Percentiles rank a stretch among this genome's conserved stretches.
These are phyloP conservation scores for Cladosporium austrohemisphaericum DNA, from an alignment of 2,329 filamentous ascomycete genomes.

Conservation along the genomic window DNA sequence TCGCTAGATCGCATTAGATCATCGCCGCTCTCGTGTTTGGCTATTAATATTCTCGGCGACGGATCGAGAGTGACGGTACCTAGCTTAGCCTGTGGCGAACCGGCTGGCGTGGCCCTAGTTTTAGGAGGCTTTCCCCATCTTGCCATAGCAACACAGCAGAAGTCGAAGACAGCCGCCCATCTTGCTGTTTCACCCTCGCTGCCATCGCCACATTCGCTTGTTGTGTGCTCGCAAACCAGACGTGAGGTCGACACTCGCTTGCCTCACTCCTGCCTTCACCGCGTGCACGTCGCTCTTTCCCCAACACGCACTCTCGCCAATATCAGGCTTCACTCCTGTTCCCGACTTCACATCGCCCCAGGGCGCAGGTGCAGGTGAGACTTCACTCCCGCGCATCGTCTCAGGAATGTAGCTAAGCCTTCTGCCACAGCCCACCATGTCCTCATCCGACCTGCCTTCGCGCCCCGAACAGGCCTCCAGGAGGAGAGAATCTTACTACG, in stretches of 20 bases:
- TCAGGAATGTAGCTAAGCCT: slow-evolving; percentile 5
- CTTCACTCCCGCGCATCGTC: neutral
- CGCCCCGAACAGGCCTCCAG: slow-evolving; percentile 62
- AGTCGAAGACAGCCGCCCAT: slow-evolving; percentile 1
- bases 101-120: too few relatives aligned
- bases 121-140: neutral
- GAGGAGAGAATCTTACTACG: slow-evolving; percentile 29
- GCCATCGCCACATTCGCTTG: slow-evolving; percentile 3
- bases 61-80: too few relatives aligned
- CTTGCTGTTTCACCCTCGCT: slow-evolving; percentile 1
- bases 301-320: too few relatives aligned
- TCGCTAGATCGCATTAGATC: too few relatives aligned
- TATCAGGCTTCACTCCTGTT: neutral
- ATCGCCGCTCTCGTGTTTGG: too few relatives aligned
- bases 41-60: too few relatives aligned
- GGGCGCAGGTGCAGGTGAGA: slow-evolving; percentile 10
- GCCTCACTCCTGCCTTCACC: neutral
- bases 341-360: neutral
- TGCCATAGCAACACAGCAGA: slow-evolving; percentile 7
- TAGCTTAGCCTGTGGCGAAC: too few relatives aligned
- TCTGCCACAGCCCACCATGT: slow-evolving; percentile 11
- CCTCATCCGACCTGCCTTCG: slow-evolving; percentile 45
- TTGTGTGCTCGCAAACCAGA: neutral
- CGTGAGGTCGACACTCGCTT: slow-evolving; percentile 5
- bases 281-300: too few relatives aligned